Evolutionary conservation across 371 early-diverging fungal species (phyloP), one percentile per base, ranked within the genome.

Genomic region (Haplosporangium sp.): DNA sequence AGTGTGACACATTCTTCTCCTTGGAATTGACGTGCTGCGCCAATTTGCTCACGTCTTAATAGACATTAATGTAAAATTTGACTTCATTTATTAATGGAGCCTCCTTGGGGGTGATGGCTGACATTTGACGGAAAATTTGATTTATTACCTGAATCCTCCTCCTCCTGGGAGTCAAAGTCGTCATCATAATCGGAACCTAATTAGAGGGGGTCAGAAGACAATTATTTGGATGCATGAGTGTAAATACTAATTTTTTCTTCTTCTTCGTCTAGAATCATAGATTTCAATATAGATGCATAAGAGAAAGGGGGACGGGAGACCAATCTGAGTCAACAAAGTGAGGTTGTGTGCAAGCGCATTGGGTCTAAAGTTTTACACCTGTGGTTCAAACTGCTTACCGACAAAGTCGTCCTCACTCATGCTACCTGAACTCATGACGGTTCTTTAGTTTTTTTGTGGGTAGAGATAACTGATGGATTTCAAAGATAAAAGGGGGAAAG

Each of bases 381-480:
- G 57, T 57, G 4, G 35, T 38, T 15, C 47, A 20, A 37, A 38
- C 8, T 35, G 9, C 70, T 73, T 73, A 77, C 77, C 77, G 20
- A 55, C 69, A 58, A 72, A 77, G 56, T 77, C 77, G 44, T 72
- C 77, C 19, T 77, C 77, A 52, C 77, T 77, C 57, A 77, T 40
- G 66, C 64, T 77, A 56, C 69, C 77, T 52, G 77, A 68, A 61
- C 77, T 77, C 77, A 77, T 77, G 42, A 11, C 35, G 17, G 34
- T 4, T 19, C 3, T 42, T 20, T 27, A 27, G 50, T 39, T 68
- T 34, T 47, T 35, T 13, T 37, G 8, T 38, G 38, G 35, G 34
- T 8, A 20, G 55, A 34, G 52, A 17, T 19, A 57, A 48, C 6
- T 40, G 13, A 48, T 56, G 27, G 7, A 60, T 27, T 17, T 53